Evolutionary conservation across 2,329 filamentous ascomycete species (phyloP).

Genomic region (Epichloe sylvatica): DNA sequence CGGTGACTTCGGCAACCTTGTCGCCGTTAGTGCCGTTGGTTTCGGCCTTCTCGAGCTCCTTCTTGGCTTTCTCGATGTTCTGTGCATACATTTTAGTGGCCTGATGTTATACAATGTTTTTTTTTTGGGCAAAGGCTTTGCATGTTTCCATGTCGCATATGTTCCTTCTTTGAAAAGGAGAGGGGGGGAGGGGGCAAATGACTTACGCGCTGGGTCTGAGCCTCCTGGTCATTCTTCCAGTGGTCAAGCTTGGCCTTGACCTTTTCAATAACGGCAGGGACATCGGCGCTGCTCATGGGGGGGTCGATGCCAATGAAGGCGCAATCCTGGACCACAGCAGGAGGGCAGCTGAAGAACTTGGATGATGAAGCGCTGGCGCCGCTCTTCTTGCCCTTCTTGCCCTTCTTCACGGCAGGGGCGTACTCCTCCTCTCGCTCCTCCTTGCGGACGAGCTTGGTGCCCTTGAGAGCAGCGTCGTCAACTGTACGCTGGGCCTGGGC

Average conservation of each 20-base stretch:
- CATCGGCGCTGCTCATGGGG: conserved; percentile 78
- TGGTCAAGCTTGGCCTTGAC: conserved; percentile 79
- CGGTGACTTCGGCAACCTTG: conserved; percentile 39
- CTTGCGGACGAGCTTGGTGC: conserved; percentile 71
- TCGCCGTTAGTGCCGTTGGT: conserved; percentile 31
- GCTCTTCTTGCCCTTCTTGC: conserved; percentile 68
- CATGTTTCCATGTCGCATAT: too few relatives aligned
- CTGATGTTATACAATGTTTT: not conserved
- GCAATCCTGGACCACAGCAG: conserved; percentile 85
- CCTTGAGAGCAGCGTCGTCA: conserved; percentile 72
- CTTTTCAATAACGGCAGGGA: conserved; percentile 70
- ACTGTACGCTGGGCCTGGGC: conserved; percentile 73
- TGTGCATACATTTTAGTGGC: conserved; percentile 22
- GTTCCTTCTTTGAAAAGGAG: too few relatives aligned
- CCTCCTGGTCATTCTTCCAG: conserved; percentile 84
- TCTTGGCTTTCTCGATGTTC: conserved; percentile 95
- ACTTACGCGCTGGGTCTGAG: conserved; percentile 79
- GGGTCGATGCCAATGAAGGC: conserved; percentile 72
- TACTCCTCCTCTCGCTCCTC: conserved; percentile 80
- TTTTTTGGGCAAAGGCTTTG: not conserved
- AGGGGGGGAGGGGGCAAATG: not conserved
- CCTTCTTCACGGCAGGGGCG: conserved; percentile 66
- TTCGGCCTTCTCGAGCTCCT: conserved; percentile 65
- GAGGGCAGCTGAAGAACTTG: conserved; percentile 65
- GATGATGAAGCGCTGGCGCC: conserved; percentile 33